Conservation (phyloP, 1,284 basidiomycete species). For the Golubevia pallescens region DNA sequence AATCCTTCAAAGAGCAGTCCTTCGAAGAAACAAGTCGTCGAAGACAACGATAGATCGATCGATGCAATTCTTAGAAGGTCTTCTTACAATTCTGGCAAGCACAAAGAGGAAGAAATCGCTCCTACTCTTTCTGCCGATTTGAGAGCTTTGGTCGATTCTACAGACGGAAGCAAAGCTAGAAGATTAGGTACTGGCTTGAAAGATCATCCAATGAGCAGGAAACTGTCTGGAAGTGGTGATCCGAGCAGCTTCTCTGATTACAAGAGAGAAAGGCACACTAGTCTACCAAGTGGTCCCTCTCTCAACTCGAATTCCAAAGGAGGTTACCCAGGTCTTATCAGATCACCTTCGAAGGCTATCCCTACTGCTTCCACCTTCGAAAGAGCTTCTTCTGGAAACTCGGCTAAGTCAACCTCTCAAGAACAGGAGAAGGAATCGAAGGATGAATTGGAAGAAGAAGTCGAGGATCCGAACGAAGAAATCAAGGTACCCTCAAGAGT, state of each 20-base stretch:
- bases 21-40: constrained; percentile 13
- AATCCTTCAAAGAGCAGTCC: background rate
- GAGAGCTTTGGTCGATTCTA: constrained; percentile 32
- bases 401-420: constrained; percentile 9
- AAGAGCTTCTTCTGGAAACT: background rate
- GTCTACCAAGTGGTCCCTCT: background rate
- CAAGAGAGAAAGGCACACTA: constrained; percentile 13
- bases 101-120: constrained; percentile 16
- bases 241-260: background rate
- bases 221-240: constrained; percentile 11
- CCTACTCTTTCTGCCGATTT: constrained; percentile 33
- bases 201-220: constrained; percentile 30
- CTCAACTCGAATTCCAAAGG: background rate
- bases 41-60: constrained; percentile 23
- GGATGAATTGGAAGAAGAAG: constrained; percentile 4
- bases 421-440: background rate
- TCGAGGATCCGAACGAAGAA: background rate
- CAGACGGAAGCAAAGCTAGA: constrained; percentile 23
- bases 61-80: constrained; percentile 3
- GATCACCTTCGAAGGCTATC: background rate
- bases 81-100: background rate
- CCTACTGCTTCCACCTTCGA: background rate
- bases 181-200: constrained; percentile 34
- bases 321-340: background rate
- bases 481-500: background rate